Conservation (phyloP, 768 basidiomycete species). For the Termitomyces sp. region DNA sequence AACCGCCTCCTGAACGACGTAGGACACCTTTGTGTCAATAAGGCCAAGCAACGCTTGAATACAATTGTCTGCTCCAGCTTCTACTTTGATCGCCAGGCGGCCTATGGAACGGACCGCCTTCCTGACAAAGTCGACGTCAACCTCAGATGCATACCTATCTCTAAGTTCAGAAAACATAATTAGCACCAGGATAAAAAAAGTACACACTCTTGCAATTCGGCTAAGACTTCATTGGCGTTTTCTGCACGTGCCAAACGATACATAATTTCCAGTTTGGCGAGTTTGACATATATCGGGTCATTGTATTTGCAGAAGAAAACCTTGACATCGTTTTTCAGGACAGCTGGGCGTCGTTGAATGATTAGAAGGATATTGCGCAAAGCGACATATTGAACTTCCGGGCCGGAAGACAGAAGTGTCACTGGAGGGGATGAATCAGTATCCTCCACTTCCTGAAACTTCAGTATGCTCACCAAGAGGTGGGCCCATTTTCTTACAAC, state of each 20-base stretch:
- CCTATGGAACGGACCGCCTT: slow-evolving; percentile 98
- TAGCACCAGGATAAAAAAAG: background rate
- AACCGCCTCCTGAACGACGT: slow-evolving; percentile 95
- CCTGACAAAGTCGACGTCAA: slow-evolving; percentile 96
- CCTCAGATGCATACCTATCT: slow-evolving; percentile 91
- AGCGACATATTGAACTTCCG: slow-evolving; percentile 98
- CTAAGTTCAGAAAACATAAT: background rate
- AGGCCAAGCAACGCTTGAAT: slow-evolving; percentile 83
- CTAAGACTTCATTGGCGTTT: slow-evolving; percentile 88
- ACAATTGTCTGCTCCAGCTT: slow-evolving; percentile 83
- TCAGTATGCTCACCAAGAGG: slow-evolving; percentile 68
- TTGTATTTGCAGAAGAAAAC: slow-evolving; percentile 99
- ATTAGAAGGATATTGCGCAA: slow-evolving; percentile 95
- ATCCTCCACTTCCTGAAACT: background rate
- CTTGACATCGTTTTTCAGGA: slow-evolving; percentile 95
- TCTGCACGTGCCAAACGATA: slow-evolving; percentile 94
- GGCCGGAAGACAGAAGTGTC: slow-evolving; percentile 91
- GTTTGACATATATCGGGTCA: slow-evolving; percentile 97
- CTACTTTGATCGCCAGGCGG: slow-evolving; percentile 95
- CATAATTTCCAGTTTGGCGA: slow-evolving; percentile 99
- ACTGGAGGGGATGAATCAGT: slow-evolving; percentile 44
- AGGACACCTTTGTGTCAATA: slow-evolving; percentile 90
- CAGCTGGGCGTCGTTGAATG: slow-evolving; percentile 89
- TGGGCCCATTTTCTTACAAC: slow-evolving; percentile 98
- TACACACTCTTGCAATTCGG: slow-evolving; percentile 90